Percentiles rank a stretch among this genome's conserved stretches.
These are phyloP conservation scores for Kwoniella heveanensis DNA, from an alignment of 768 basidiomycete species.

Conservation along the genomic window DNA sequence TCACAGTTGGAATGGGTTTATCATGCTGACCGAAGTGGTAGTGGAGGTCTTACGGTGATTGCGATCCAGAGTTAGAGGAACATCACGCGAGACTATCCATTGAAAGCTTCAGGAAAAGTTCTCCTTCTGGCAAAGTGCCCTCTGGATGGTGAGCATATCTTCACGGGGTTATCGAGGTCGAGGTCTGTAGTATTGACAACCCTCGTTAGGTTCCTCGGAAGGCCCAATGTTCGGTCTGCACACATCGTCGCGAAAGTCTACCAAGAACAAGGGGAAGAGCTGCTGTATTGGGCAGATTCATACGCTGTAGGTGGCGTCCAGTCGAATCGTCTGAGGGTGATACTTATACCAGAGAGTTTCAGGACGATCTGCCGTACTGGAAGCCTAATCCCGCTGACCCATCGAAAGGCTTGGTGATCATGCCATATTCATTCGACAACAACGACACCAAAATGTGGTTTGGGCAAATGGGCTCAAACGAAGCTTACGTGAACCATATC, in stretches of 20 bases:
- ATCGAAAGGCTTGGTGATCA: constrained; percentile 24
- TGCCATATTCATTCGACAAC: constrained; percentile 28
- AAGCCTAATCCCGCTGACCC: constrained; percentile 7
- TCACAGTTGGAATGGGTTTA: no score
- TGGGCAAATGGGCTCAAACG: constrained; percentile 16
- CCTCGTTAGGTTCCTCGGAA: constrained; percentile 9
- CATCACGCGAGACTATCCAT: constrained; percentile 24
- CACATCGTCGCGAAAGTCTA: constrained; percentile 33
- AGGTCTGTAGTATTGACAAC: not conserved
- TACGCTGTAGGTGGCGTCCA: constrained; percentile 6
- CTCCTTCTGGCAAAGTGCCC: constrained; percentile 18
- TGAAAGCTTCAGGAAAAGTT: constrained; percentile 18
- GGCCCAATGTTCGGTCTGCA: constrained; percentile 12
- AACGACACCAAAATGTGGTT: constrained; percentile 22
- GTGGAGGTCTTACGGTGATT: constrained; percentile 18
- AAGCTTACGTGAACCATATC: not conserved
- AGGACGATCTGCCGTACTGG: constrained; percentile 34
- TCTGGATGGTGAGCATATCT: constrained; percentile 9
- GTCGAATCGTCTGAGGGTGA: no score
- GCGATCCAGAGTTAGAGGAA: constrained; percentile 21
- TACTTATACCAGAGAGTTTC: no score
- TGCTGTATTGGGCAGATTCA: constrained; percentile 18
- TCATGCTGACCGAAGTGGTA: no score
- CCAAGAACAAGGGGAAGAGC: constrained; percentile 25
- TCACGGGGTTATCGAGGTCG: constrained; percentile 10